Base-by-base conservation (phyloP, 202 grass and related monocot genomes). In the Alloteropsis angusta region DNA sequence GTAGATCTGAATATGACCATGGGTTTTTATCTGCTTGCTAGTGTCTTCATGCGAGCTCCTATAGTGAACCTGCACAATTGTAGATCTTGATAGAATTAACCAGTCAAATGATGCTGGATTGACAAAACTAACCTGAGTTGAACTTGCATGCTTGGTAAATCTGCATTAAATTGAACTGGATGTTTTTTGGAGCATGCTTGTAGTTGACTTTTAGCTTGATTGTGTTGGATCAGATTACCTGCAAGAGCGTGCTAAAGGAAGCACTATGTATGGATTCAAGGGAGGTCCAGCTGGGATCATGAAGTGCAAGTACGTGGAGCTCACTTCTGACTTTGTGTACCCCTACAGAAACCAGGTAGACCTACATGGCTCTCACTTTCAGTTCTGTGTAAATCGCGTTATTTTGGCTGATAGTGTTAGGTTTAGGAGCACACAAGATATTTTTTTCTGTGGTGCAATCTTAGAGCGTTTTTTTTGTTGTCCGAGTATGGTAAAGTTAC, bases 311-410 rank as follows among this genome's bases (percentile, higher is more conserved):
- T 99, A 93, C 44, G 88, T 88, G 10, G 88, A 93, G 34, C 88
- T 99, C 30, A 99, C 68, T 85, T 32, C 86, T 3, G 92, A 91
- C 13, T 99, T 85, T 42, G 88, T 99, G 19, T 93, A 96, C 73
- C 96, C 96, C 41, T 99, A 95, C 82, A 91, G 96, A 78, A 99
- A 99, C 79, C 96, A 99, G 95, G 95, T 97, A 93, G 18, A 9
- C 0, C 72, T 6, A 17, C 48, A 55, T 70, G 60, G 3, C 52
- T 55, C 52, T 55, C 52, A 9, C 13, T 0, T 7, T 49, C 10
- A 5, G 6, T 65, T 75, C 5, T 64, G 19, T 35, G 28, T 36
- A 13, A 64, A 26, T 39, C 45, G 19, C 50, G 39, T 36, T 67
- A 7, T 6, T 74, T 65, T 74, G 7, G 14, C 62, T 80, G 60